These are phyloP conservation scores for Colletotrichum nymphaeae DNA, from an alignment of 2,329 filamentous ascomycete genomes.

Conservation along the genomic window DNA sequence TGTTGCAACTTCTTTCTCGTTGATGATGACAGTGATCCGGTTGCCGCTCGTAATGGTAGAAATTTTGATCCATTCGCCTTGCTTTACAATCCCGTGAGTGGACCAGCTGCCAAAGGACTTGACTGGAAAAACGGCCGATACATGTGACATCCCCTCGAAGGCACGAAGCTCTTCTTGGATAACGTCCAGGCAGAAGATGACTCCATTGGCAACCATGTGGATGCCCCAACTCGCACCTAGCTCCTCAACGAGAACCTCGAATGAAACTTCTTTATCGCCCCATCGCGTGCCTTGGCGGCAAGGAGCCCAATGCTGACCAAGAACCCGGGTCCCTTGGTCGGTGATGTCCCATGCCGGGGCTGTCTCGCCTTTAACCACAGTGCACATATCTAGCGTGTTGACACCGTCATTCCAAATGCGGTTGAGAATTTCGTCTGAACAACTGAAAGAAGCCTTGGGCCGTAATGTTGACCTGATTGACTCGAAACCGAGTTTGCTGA, in stretches of 20 bases:
- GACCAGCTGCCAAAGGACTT: slow-evolving; percentile 23
- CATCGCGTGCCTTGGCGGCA: slow-evolving; percentile 29
- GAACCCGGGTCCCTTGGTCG: slow-evolving; percentile 4
- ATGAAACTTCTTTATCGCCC: slow-evolving; percentile 8
- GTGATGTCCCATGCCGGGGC: slow-evolving; percentile 24
- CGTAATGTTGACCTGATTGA: not conserved
- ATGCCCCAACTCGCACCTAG: slow-evolving; percentile 30
- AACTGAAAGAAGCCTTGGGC: slow-evolving; percentile 1
- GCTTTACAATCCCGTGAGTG: not conserved
- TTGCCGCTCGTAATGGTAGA: not conserved
- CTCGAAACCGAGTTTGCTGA: not conserved
- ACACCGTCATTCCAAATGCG: slow-evolving; percentile 23
- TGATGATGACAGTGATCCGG: not conserved
- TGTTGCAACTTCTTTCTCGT: slow-evolving; percentile 7
- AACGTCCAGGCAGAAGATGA: slow-evolving; percentile 27
- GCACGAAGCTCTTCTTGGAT: slow-evolving; percentile 7
- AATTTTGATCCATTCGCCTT: slow-evolving; percentile 8
- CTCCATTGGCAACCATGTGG: slow-evolving; percentile 32
- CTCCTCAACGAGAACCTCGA: slow-evolving; percentile 9
- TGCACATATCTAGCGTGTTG: slow-evolving; percentile 26
- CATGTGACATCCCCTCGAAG: slow-evolving; percentile 17
- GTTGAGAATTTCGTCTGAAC: slow-evolving; percentile 21
- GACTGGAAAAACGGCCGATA: slow-evolving; percentile 16
- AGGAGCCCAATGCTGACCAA: slow-evolving; percentile 26
- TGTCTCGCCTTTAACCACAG: slow-evolving; percentile 15